Base-by-base conservation (phyloP, 495 filamentous ascomycete genomes). In the Geoglossum glabrum region DNA sequence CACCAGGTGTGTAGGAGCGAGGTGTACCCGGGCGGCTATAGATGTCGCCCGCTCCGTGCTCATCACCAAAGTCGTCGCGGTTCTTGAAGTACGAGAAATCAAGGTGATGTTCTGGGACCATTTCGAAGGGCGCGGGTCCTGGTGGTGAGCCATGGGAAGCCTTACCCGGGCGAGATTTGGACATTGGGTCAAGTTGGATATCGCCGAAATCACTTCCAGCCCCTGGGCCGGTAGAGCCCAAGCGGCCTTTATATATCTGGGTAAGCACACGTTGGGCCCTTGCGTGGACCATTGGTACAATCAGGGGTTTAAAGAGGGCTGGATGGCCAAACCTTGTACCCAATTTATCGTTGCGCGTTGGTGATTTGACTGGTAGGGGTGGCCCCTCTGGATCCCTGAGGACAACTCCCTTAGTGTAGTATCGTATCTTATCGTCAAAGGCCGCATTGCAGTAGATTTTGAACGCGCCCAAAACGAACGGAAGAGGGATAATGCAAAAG, bases 271-370 rank as follows among this genome's bases (percentile, higher is more conserved):
- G 85, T 59, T 88, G 82, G 19, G 88, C 87, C 66, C 84, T 90
- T 43, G 86, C 86, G 61, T 92, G 85, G 11, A 98, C 90, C 92
- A 98, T 98, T 0, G 92, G 92, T 0, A 87, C 93, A 62, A 90
- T 86, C 52, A 98, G 77, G 8, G 84, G 82, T 62, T 84, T 85
- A 71, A 86, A 94, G 21, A 98, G 79, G 13, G 85, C 90, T 17
- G 92, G 92, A 66, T 97, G 86, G 4, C 89, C 89, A 68, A 95
- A 98, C 43, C 87, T 80, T 43, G 81, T 75, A 36, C 76, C 83
- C 3, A 97, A 79, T 23, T 85, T 82, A 57, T 93, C 88, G 45
- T 74, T 79, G 50, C 68, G 72, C 6, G 70, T 66, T 40, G 70
- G 51, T n/a, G 66, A 68, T 1, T 55, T 59, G 6, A 21, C 27